Percentiles rank a stretch among this genome's conserved stretches.
These are phyloP conservation scores for Trichoderma sp. DNA, from an alignment of 2,329 filamentous ascomycete species.

Conservation along the genomic window DNA sequence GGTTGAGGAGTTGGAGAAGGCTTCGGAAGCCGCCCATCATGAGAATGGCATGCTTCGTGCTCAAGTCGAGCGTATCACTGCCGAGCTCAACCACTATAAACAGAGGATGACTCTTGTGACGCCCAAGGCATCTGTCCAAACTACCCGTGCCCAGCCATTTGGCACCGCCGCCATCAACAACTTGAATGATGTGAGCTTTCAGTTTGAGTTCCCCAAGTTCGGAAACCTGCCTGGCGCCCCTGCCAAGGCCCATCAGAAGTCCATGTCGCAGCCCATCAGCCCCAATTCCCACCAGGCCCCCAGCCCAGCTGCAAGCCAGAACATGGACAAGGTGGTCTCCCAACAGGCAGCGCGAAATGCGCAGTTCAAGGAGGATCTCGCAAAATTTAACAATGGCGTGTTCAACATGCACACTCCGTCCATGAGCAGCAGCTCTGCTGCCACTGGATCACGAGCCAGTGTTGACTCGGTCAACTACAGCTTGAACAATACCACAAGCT, in stretches of 20 bases:
- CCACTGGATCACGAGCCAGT: conserved; percentile 48
- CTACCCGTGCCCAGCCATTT: conserved; percentile 37
- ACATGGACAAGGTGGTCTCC: conserved; percentile 26
- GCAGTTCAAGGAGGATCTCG: conserved; percentile 47
- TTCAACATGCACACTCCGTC: conserved; percentile 57
- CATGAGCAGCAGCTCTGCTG: conserved; percentile 43
- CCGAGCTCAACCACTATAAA: conserved; percentile 85
- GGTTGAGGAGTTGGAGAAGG: conserved; percentile 73
- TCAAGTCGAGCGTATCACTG: conserved; percentile 84
- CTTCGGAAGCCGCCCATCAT: conserved; percentile 75
- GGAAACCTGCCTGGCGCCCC: conserved; percentile 62
- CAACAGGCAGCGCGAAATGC: conserved; percentile 21
- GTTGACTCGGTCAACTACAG: conserved; percentile 50
- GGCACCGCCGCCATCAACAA: conserved; percentile 53
- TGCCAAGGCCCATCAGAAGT: conserved; percentile 28
- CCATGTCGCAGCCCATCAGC: conserved; percentile 33
- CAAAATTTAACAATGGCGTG: conserved; percentile 44
- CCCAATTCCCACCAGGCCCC: conserved; percentile 27
- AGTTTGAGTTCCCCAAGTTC: conserved; percentile 95
- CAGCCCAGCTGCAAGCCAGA: conserved; percentile 32
- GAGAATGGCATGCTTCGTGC: conserved; percentile 81
- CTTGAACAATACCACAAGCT: conserved; percentile 54
- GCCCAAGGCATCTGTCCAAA: conserved; percentile 36
- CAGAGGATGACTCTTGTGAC: conserved; percentile 69
- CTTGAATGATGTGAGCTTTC: conserved; percentile 74